Conservation (phyloP, 495 filamentous ascomycete species). For the Rhizodiscina lignyota region DNA sequence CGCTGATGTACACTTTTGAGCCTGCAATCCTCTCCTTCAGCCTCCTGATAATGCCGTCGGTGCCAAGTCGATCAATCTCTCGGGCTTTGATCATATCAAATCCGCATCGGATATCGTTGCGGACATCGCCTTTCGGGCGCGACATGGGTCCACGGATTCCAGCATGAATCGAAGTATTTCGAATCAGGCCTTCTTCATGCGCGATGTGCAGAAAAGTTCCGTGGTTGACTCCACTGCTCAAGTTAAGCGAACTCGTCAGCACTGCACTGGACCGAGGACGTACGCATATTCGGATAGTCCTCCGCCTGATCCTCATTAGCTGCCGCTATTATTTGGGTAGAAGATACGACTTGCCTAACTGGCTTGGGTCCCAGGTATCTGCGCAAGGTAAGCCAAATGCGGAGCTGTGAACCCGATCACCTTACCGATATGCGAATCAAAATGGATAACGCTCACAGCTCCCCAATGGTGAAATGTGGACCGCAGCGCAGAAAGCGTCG, state of each 20-base stretch:
- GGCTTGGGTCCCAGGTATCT: conserved; percentile 34
- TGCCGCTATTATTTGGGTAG: neutral
- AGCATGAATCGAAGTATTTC: conserved; percentile 31
- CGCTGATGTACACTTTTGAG: conserved; percentile 23
- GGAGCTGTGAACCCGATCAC: conserved; percentile 4
- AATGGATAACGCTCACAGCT: conserved; percentile 34
- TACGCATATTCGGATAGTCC: conserved; percentile 34
- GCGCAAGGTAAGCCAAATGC: conserved; percentile 3
- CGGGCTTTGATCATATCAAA: conserved; percentile 26
- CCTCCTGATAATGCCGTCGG: conserved; percentile 16
- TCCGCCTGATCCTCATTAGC: conserved; percentile 14
- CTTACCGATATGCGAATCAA: conserved; percentile 33
- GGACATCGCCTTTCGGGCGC: conserved; percentile 26
- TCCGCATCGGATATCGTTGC: conserved; percentile 32
- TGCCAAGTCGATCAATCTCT: conserved; percentile 20
- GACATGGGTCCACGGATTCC: conserved; percentile 31
- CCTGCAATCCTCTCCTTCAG: conserved; percentile 17
- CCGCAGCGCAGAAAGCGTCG: conserved; percentile 29
- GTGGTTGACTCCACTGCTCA: conserved; percentile 30
- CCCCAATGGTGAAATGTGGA: conserved; percentile 29
- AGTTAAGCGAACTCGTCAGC: neutral
- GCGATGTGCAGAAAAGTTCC: conserved; percentile 36
- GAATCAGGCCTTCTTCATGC: conserved; percentile 34
- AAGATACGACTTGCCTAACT: conserved; percentile 19
- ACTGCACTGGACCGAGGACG: conserved; percentile 5